A percentile compares a stretch with the other conserved stretches of the same genome.
These are phyloP conservation scores for Xylaria venustula DNA, from an alignment of 495 filamentous ascomycete species.

Conservation along the genomic window DNA sequence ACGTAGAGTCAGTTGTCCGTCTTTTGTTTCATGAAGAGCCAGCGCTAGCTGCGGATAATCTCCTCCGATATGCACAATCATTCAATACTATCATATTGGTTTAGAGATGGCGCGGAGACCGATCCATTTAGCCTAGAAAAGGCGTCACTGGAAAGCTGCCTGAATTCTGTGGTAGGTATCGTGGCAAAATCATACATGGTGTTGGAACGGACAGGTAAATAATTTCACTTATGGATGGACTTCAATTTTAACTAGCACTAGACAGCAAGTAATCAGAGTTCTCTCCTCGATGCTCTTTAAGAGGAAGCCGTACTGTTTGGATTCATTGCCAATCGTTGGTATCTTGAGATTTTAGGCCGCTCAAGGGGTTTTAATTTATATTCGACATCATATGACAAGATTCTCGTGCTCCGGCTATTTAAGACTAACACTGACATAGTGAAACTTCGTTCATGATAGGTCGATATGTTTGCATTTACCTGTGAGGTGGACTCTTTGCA, in stretches of 20 bases:
- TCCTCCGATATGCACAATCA: constrained; percentile 21
- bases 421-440: neutral
- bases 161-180: neutral
- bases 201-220: neutral
- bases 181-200: neutral
- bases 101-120: neutral
- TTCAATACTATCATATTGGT: constrained; percentile 18
- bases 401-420: neutral
- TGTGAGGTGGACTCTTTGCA: neutral
- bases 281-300: too few relatives aligned
- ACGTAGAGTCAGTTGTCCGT: too few relatives aligned
- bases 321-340: too few relatives aligned
- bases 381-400: neutral
- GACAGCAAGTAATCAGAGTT: neutral
- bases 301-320: too few relatives aligned
- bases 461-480: neutral
- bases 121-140: constrained; percentile 28
- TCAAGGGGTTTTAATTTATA: neutral
- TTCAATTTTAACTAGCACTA: neutral
- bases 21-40: neutral
- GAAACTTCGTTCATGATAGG: neutral
- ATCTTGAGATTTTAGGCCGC: neutral
- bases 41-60: constrained; percentile 19
- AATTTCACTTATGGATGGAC: too few relatives aligned
- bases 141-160: neutral